Base-by-base conservation (phyloP, 2,329 filamentous ascomycete species). In the Trichoderma lentiforme region DNA sequence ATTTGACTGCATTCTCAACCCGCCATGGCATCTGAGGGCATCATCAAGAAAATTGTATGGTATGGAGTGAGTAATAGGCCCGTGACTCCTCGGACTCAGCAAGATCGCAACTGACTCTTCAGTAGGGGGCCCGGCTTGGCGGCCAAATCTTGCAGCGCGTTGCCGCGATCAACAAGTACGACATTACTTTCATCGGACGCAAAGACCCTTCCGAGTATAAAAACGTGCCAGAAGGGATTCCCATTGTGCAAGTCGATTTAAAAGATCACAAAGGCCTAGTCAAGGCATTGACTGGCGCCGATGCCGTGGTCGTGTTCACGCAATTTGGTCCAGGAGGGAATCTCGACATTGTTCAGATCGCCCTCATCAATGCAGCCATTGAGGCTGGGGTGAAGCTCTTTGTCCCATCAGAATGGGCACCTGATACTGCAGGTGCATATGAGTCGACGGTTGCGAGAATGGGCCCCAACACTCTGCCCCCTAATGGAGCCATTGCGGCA, bases 371-470 rank as follows among this genome's bases (percentile, higher is more conserved):
- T n/a, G 66, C 66, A 3, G 56, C 66, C 11, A 69, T 69, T 34
- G 66, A 69, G 3, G 66, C 66, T 3, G 57, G 57, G 8, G 66
- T 69, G n/a, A 69, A 69, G 56, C 56, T 69, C n/a, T 61, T 51
- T 4, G 56, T 69, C n/a, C 66, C 66, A 4, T 69, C 66, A n/a
- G 66, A 69, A 51, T 69, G 66, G 66, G 66, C 66, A 14, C 66
- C 66, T 15, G 66, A 69, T 28, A 69, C 66, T 21, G 66, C 66
- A 3, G 66, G 66, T 26, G 66, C 56, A n/a, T 51, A 69, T 34
- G 66, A 8, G 4, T 28, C 66, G n/a, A 69, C 66, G n/a, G 8
- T 21, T 60, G 7, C 36, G 15, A 69, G 66, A 51, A 51, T 69
- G 12, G 66, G 66, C 4, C 66, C 66, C 14, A 43, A 69, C 21